Evolutionary conservation across 2,329 filamentous ascomycete genomes (phyloP), one percentile per base, ranked within the genome.

Genomic region (Eutypa lata): DNA sequence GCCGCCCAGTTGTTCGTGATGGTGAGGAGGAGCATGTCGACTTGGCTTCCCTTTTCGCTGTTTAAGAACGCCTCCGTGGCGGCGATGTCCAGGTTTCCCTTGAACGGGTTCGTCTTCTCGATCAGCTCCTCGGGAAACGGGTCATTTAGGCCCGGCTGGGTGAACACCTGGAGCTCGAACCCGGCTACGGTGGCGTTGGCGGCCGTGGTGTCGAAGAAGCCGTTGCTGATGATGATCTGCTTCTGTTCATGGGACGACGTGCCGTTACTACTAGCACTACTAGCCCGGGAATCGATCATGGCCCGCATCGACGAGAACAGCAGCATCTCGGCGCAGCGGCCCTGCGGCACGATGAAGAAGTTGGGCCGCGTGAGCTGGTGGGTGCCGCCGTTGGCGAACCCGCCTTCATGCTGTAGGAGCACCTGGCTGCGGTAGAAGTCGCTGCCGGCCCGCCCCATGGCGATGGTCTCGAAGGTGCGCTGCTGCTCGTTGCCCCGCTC

Each of bases 1-100:
- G 57, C 61, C 2, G 58, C 60, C 57, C 57, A 60, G 43, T 63
- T 65, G 38, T 62, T 62, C 2, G 62, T 65, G 21, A 65, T 58
- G 0, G 61, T 65, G 7, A 63, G 48, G 16, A 65, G 26, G 11
- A 65, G 55, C 55, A 63, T 48, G 18, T 46, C 40, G 8, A 56
- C 56, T 18, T 55, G 33, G 16, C 45, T 47, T 0, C 52, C 22
- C 26, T 54, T 35, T 7, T 54, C 10, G 5, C 10, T 5, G 26
- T 5, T 33, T 19, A 61, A 16, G 33, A 47, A 60, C 11, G 51
- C n/a, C 11, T 53, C 53, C 8, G 59, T 53, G 3, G 57, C 54
- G 5, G 38, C 51, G 11, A 61, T 22, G 14, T 61, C 57, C 10
- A 59, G 28, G 22, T 57, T 57, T n/a, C 58, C 58, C 38, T 59